Evolutionary conservation across 768 basidiomycete genomes (phyloP).

Genomic region (Agrocybe pediades): DNA sequence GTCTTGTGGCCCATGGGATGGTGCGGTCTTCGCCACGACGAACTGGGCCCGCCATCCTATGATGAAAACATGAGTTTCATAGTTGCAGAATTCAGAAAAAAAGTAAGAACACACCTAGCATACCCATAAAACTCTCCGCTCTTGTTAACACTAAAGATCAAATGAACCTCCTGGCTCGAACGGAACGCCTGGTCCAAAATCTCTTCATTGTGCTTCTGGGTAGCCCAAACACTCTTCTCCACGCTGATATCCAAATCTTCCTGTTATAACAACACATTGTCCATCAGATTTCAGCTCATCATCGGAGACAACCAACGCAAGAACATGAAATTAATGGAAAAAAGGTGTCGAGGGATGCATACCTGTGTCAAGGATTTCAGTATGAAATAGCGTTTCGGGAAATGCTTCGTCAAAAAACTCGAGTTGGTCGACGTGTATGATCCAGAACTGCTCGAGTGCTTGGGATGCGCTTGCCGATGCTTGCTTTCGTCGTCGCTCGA

Average conservation of each 20-base stretch:
- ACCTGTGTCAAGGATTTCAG: conserved; percentile 87
- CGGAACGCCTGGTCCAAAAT: conserved; percentile 91
- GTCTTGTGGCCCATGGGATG: conserved; percentile 61
- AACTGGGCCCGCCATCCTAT: conserved; percentile 74
- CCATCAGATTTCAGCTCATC: not conserved
- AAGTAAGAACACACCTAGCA: conserved; percentile 56
- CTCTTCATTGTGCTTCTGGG: conserved; percentile 90
- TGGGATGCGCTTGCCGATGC: conserved; percentile 18
- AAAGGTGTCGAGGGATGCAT: conserved; percentile 17
- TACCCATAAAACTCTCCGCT: conserved; percentile 95
- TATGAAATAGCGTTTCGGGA: conserved; percentile 91
- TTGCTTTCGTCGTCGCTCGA: conserved; percentile 44
- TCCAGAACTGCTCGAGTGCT: conserved; percentile 59
- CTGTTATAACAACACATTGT: conserved; percentile 35
- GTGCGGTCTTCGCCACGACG: conserved; percentile 45
- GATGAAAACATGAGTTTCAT: not conserved
- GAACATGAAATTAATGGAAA: not conserved
- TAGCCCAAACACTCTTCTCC: conserved; percentile 83
- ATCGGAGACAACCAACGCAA: no score
- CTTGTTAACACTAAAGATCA: conserved; percentile 93
- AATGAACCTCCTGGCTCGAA: conserved; percentile 84
- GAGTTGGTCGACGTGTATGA: conserved; percentile 85
- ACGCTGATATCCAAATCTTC: conserved; percentile 80
- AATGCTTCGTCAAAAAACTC: conserved; percentile 71
- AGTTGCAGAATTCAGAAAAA: not conserved